Evolutionary conservation across 768 basidiomycete species (phyloP), one percentile per base, ranked within the genome.

Genomic region (Trametes gibbosa): DNA sequence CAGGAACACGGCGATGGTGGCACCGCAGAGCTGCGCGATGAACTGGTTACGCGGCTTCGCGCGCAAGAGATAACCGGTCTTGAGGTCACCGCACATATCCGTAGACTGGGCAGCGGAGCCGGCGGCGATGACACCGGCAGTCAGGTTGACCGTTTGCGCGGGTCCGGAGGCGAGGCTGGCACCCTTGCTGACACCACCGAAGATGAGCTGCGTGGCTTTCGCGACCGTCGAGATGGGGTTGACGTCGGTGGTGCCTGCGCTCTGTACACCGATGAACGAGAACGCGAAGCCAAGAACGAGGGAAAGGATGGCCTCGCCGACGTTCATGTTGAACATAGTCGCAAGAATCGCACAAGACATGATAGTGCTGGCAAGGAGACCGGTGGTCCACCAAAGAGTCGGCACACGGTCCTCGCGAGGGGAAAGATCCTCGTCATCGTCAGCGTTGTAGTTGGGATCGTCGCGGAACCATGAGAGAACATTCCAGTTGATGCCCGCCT

Each of bases 61-160:
- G 50, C 85, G 76, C 24, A 86, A 77, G 58, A 87, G 81, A 68
- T 85, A 85, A 60, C 84, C 83, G n/a, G 86, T 84, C 73, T 87
- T 86, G 64, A 87, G 69, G 68, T 87, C 86, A 56, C 84, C 80
- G 46, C 81, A 82, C 86, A 87, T 86, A 67, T 87, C 86, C 29
- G 78, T 66, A 23, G 83, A 77, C 65, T 84, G 83, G 21, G 77
- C 81, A 21, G 84, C 82, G 49, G 83, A 78, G 34, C 81, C 82
- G 48, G 76, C 81, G 25, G 83, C 76, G 61, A 84, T 71, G 43
- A 80, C 75, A 70, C 83, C 84, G 49, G 79, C 81, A 43, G 78
- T 66, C 69, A 84, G 68, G 66, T 83, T 83, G 65, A 83, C 69
- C 21, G 72, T 76, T 63, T 74, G 77, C 8, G 77, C 77, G n/a